phyloP scores from a whole-genome alignment of 768 basidiomycete genomes.

The Rubroboletus pulcherrimus region DNA sequence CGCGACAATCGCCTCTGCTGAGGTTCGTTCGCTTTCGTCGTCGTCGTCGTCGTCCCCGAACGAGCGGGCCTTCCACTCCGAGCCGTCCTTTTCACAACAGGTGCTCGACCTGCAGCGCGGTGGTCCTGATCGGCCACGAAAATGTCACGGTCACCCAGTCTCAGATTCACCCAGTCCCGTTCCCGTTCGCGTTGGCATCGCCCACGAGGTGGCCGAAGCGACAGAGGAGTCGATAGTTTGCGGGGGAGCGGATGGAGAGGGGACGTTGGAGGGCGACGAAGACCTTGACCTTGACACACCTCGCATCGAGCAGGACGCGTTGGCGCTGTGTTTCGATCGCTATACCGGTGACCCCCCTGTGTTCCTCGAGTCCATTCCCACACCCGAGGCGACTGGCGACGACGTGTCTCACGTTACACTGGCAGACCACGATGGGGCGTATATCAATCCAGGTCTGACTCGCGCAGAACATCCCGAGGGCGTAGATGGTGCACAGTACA shows the following conservation, averaged over 20 bases:
- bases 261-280: background rate
- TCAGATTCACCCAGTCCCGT: background rate
- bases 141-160: background rate
- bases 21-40: background rate
- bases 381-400: background rate
- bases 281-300: background rate
- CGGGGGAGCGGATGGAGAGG: too few relatives aligned
- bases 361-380: background rate
- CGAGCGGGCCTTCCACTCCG: background rate
- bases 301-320: background rate
- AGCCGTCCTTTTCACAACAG: background rate
- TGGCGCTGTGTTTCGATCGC: background rate
- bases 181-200: background rate
- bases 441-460: background rate
- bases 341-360: constrained; percentile 56
- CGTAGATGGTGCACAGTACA: background rate
- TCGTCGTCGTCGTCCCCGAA: background rate
- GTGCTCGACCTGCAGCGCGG: background rate
- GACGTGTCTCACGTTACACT: background rate
- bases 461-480: background rate
- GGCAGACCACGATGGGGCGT: background rate
- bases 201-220: background rate
- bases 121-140: background rate
- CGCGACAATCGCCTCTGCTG: background rate
- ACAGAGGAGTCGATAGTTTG: background rate